phyloP scores from a whole-genome alignment of 1,139 yeast species.

The Sugiyamaella castrensis region DNA sequence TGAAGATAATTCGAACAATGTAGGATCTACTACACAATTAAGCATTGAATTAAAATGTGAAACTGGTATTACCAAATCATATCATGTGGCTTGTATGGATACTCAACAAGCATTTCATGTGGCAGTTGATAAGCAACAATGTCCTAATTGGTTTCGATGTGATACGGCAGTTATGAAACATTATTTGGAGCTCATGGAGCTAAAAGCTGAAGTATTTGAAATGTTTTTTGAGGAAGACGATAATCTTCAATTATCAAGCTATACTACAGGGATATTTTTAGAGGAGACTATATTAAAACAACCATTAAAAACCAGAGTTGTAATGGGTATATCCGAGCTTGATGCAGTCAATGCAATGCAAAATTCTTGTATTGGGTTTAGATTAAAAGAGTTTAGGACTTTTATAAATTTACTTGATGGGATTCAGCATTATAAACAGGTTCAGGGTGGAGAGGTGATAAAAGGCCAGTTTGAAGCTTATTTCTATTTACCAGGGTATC shows the following conservation, averaged over 20 bases:
- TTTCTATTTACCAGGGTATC: conserved; percentile 29
- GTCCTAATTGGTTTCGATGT: conserved; percentile 26
- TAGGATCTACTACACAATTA: conserved; percentile 13
- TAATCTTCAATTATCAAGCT: conserved; percentile 27
- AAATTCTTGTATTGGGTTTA: conserved; percentile 25
- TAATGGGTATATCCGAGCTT: conserved; percentile 25
- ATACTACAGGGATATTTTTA: conserved; percentile 31
- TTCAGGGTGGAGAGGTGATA: too few relatives aligned
- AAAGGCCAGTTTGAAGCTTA: conserved; percentile 19
- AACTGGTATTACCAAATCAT: conserved; percentile 30
- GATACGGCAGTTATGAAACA: conserved; percentile 28
- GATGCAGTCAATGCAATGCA: conserved; percentile 26
- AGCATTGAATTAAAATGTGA: conserved; percentile 21
- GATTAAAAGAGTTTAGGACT: conserved; percentile 34
- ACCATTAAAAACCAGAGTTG: conserved; percentile 33
- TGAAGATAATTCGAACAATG: neutral
- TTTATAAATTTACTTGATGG: conserved; percentile 27
- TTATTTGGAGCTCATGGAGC: conserved; percentile 32
- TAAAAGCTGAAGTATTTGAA: conserved; percentile 33
- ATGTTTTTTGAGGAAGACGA: conserved; percentile 25
- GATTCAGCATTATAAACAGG: conserved; percentile 6
- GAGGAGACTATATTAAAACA: conserved; percentile 31
- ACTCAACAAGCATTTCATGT: conserved; percentile 26
- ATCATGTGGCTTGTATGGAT: conserved; percentile 29
- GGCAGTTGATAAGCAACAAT: conserved; percentile 20